A percentile compares a stretch with the other conserved stretches of the same genome.
These are phyloP conservation scores for Pueraria montana DNA, from an alignment of 306 rosid species.

Conservation along the genomic window DNA sequence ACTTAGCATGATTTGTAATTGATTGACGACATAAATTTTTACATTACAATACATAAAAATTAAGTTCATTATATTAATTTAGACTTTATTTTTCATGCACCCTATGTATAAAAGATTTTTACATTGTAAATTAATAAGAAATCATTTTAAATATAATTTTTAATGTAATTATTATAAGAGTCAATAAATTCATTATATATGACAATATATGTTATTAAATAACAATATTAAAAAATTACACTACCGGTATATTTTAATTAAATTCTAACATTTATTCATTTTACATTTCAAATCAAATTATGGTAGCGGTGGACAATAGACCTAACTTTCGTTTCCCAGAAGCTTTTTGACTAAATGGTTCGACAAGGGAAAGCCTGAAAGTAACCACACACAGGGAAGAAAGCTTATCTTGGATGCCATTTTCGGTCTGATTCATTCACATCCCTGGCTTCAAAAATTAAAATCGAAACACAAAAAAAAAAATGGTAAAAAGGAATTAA, in stretches of 20 bases:
- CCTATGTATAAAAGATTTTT: too few species aligned
- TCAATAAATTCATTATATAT: too few species aligned
- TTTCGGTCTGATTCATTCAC: background rate
- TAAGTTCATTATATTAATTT: too few species aligned
- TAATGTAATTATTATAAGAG: too few species aligned
- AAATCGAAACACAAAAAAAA: background rate
- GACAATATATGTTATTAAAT: too few species aligned
- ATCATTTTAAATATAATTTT: too few species aligned
- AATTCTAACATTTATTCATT: background rate
- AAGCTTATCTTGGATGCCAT: background rate
- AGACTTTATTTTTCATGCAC: too few species aligned
- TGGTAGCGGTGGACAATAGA: background rate
- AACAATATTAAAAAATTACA: too few species aligned
- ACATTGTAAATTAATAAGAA: too few species aligned
- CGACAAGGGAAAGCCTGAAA: background rate
- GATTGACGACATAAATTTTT: too few species aligned
- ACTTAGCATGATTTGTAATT: too few species aligned
- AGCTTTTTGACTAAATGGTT: slow-evolving; percentile 10
- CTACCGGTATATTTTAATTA: background rate
- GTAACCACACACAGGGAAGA: background rate
- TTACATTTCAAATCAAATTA: background rate
- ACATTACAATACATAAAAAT: too few species aligned
- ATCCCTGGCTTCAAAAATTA: background rate
- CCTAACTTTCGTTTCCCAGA: background rate
- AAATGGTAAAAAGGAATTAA: background rate